Conservation (phyloP, 192 early-diverging fungal genomes). For the Umbelopsis sp. region DNA sequence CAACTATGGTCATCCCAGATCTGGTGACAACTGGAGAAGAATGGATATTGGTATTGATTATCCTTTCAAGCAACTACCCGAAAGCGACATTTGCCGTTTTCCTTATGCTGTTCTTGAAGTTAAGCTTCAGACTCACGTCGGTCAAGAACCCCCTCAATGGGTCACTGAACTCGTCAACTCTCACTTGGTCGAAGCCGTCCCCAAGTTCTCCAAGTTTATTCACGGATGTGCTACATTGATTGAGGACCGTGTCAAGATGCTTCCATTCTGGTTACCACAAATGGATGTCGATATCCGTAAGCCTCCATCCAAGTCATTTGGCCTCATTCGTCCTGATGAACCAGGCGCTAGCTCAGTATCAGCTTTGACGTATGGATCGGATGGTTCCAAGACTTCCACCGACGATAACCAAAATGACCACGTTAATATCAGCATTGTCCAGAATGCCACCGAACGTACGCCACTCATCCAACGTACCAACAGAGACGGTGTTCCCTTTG, state of each 20-base stretch:
- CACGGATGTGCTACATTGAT: constrained; percentile 91
- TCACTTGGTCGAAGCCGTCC: constrained; percentile 91
- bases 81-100: constrained; percentile 85
- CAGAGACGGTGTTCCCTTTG: not conserved
- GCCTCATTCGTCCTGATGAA: constrained; percentile 48
- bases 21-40: constrained; percentile 93
- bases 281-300: constrained; percentile 94
- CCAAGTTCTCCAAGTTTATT: constrained; percentile 98
- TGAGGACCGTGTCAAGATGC: constrained; percentile 75
- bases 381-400: constrained; percentile 36
- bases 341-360: constrained; percentile 22
- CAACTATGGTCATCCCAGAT: constrained; percentile 68
- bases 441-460: constrained; percentile 23
- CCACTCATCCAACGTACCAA: constrained; percentile 21
- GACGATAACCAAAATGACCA: constrained; percentile 34
- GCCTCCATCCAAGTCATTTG: constrained; percentile 59
- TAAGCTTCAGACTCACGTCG: constrained; percentile 93
- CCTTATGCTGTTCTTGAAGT: constrained; percentile 98
- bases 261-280: constrained; percentile 96
- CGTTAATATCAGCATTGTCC: not conserved
- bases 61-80: constrained; percentile 88
- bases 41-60: constrained; percentile 89
- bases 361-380: constrained; percentile 35
- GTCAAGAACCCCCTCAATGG: constrained; percentile 92
- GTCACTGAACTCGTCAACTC: constrained; percentile 87